These are phyloP conservation scores for Aphanomyces cochlioides DNA, from an alignment of 352 stramenopile genomes.

Conservation along the genomic window DNA sequence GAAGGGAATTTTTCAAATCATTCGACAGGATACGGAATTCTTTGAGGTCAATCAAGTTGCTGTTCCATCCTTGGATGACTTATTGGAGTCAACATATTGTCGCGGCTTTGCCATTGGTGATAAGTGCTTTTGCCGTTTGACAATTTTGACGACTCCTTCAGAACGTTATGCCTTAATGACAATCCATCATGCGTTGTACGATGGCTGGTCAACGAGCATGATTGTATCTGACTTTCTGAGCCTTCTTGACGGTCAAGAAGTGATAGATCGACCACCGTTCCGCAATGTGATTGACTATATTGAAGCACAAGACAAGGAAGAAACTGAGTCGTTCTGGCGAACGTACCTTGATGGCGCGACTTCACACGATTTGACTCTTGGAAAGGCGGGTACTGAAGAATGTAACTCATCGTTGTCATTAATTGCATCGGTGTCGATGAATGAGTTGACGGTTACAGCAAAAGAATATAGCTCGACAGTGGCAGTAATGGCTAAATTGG, in stretches of 20 bases:
- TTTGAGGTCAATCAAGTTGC: not conserved
- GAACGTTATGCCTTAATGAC: not conserved
- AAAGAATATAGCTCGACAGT: not conserved
- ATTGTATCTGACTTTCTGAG: not conserved
- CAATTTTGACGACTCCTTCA: not conserved
- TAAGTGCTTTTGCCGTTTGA: not conserved
- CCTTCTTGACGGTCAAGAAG: not conserved
- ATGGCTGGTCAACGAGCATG: not conserved
- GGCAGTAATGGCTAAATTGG: not conserved
- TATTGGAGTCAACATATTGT: not conserved
- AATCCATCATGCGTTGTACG: slow-evolving; percentile 6
- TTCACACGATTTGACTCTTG: not conserved
- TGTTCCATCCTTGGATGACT: not conserved
- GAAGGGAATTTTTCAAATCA: not conserved
- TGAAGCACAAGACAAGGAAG: not conserved
- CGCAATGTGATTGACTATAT: slow-evolving; percentile 6
- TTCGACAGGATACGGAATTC: not conserved
- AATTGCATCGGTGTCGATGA: not conserved
- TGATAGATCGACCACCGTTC: not conserved
- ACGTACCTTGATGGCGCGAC: not conserved
- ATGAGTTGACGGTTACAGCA: not conserved
- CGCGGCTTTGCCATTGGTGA: not conserved
- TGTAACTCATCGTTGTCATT: not conserved
- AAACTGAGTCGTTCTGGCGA: not conserved
- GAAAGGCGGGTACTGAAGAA: not conserved